phyloP scores from a whole-genome alignment of 352 stramenopile species.

The Pythium coloratum region DNA sequence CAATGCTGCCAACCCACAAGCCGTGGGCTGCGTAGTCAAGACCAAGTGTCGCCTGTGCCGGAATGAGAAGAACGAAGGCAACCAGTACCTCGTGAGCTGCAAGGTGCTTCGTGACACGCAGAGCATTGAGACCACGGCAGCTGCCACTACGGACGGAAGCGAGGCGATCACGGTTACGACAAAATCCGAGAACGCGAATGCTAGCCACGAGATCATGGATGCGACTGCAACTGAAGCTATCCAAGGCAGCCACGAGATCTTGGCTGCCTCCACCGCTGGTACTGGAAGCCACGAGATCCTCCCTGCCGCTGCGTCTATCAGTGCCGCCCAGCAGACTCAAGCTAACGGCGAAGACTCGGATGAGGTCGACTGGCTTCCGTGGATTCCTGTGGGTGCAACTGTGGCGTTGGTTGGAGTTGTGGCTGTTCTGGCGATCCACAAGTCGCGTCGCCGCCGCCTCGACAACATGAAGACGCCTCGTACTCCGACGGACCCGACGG shows the following conservation, averaged over 20 bases:
- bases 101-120: slow-evolving; percentile 40
- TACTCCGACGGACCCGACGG: neutral
- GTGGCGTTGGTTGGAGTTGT: neutral
- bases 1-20: slow-evolving; percentile 26
- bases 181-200: neutral
- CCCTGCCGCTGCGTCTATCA: too few relatives aligned
- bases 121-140: slow-evolving; percentile 2
- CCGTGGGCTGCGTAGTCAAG: slow-evolving; percentile 42
- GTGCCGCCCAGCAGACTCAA: neutral
- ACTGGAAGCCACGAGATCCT: too few relatives aligned
- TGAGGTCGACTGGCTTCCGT: neutral
- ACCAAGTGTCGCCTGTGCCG: slow-evolving; percentile 59
- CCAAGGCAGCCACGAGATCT: neutral
- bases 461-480: slow-evolving; percentile 2
- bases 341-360: neutral
- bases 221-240: neutral
- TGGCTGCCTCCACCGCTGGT: neutral
- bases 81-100: slow-evolving; percentile 60
- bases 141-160: neutral
- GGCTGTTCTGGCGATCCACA: slow-evolving; percentile 7
- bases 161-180: neutral
- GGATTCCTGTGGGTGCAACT: neutral
- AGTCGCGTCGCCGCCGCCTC: neutral
- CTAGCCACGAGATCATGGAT: neutral
- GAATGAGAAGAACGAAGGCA: slow-evolving; percentile 55